Percentiles rank a stretch among this genome's conserved stretches.
Conservation (phyloP, 768 basidiomycete species). For the Cyathus striatus region DNA sequence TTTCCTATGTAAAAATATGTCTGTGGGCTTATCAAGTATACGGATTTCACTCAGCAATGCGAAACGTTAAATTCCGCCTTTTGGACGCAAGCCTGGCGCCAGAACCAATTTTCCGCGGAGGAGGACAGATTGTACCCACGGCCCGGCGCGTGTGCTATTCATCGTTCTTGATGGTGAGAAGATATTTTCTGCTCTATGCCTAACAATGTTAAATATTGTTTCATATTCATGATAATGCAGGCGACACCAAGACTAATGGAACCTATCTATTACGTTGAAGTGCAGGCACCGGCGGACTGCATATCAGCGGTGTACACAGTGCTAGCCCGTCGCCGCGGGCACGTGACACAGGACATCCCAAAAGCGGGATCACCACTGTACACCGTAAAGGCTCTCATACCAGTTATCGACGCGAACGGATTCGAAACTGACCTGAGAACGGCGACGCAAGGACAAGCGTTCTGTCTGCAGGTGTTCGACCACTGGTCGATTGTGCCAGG, state of each 20-base stretch:
- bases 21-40: not conserved
- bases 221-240: no score
- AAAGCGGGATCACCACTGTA: conserved; percentile 98
- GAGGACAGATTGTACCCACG: conserved; percentile 98
- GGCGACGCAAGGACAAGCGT: conserved; percentile 98
- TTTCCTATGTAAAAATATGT: conserved; percentile 1
- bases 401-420: conserved; percentile 97
- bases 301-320: conserved; percentile 99
- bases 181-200: conserved; percentile 5
- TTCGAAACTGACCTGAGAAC: conserved; percentile 98
- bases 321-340: conserved; percentile 96
- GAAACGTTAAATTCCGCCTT: conserved; percentile 97
- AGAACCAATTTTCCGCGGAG: conserved; percentile 96
- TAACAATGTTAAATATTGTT: conserved; percentile 5
- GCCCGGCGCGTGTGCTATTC: conserved; percentile 99
- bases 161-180: conserved; percentile 91
- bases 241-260: conserved; percentile 95
- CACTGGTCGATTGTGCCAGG: conserved; percentile 99
- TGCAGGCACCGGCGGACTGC: conserved; percentile 98
- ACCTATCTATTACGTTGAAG: conserved; percentile 97
- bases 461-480: conserved; percentile 95
- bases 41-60: conserved; percentile 63
- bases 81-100: conserved; percentile 88
- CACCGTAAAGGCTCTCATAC: conserved; percentile 97
- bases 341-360: conserved; percentile 96